These are phyloP conservation scores for Fusarium sp. DNA, from an alignment of 2,329 filamentous ascomycete species.

Conservation along the genomic window DNA sequence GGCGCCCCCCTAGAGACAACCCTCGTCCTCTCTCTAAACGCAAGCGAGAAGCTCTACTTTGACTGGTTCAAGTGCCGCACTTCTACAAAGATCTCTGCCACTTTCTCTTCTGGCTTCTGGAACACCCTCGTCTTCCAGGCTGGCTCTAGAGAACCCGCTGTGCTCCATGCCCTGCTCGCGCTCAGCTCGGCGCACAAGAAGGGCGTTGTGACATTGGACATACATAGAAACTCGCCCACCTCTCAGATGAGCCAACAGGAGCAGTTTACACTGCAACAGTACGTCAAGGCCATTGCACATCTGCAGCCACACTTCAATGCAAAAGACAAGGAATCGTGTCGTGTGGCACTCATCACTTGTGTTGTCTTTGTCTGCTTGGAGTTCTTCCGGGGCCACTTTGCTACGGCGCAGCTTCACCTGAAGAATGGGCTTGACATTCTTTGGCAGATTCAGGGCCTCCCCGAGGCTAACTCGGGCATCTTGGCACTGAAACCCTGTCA, in stretches of 20 bases:
- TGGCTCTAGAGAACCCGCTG: constrained; percentile 47
- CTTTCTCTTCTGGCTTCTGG: constrained; percentile 51
- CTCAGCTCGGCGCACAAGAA: constrained; percentile 47
- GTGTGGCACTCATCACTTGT: constrained; percentile 48
- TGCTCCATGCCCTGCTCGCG: constrained; percentile 52
- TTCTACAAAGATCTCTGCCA: constrained; percentile 47
- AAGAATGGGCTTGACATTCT: constrained; percentile 40
- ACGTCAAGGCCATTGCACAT: constrained; percentile 48
- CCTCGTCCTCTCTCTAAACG: neutral
- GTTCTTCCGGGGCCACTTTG: constrained; percentile 30
- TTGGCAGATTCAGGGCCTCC: constrained; percentile 48
- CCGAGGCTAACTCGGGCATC: constrained; percentile 40
- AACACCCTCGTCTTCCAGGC: constrained; percentile 48
- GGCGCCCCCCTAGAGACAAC: neutral
- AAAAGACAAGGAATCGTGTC: constrained; percentile 42
- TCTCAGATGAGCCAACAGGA: constrained; percentile 21
- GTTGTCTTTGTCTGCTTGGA: constrained; percentile 31
- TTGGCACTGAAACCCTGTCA: constrained; percentile 11
- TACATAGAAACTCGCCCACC: neutral
- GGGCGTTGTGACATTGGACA: constrained; percentile 1
- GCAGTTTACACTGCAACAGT: constrained; percentile 44
- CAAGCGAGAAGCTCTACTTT: constrained; percentile 25
- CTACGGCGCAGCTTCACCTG: constrained; percentile 29
- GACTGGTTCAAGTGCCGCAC: constrained; percentile 49
- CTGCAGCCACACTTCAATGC: constrained; percentile 46